Conservation (phyloP, 139 green algal genomes). For the Trebouxia sp. region DNA sequence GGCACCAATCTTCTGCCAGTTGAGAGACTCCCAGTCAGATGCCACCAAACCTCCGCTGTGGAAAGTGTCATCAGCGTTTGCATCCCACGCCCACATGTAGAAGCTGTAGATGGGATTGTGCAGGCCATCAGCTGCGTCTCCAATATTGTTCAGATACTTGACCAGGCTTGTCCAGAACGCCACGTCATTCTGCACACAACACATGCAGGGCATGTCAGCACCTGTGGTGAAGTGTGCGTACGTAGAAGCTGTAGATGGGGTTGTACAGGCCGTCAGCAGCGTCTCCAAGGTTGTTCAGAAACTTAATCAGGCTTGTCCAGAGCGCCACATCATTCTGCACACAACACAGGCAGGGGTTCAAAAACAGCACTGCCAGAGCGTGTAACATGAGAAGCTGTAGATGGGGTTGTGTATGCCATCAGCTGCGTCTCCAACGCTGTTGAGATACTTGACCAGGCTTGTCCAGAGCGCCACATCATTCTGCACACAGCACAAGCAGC, state of each 20-base stretch:
- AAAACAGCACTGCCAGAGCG: too few relatives aligned
- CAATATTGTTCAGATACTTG: conserved; percentile 21
- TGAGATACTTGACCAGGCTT: conserved; percentile 10
- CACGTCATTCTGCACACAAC: neutral
- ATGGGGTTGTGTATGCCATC: conserved; percentile 18
- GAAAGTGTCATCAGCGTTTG: neutral
- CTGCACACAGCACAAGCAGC: neutral
- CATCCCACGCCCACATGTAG: conserved; percentile 33
- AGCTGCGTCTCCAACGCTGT: neutral
- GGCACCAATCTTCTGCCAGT: conserved; percentile 28
- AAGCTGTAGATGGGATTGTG: conserved; percentile 19
- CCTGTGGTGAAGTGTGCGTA: neutral
- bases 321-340: neutral
- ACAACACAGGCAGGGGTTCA: neutral
- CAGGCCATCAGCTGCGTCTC: neutral
- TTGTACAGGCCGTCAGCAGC: conserved; percentile 1
- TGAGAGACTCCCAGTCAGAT: neutral
- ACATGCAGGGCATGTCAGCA: conserved; percentile 5
- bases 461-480: neutral
- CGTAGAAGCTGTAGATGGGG: conserved; percentile 15
- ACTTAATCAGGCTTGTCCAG: conserved; percentile 3
- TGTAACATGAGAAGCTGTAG: conserved; percentile 19
- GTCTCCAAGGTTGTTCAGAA: conserved; percentile 5
- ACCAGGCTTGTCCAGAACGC: neutral
- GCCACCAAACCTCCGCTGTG: conserved; percentile 21